These are phyloP conservation scores for Dendrostoma leiphaemia DNA, from an alignment of 2,329 filamentous ascomycete species.

Conservation along the genomic window DNA sequence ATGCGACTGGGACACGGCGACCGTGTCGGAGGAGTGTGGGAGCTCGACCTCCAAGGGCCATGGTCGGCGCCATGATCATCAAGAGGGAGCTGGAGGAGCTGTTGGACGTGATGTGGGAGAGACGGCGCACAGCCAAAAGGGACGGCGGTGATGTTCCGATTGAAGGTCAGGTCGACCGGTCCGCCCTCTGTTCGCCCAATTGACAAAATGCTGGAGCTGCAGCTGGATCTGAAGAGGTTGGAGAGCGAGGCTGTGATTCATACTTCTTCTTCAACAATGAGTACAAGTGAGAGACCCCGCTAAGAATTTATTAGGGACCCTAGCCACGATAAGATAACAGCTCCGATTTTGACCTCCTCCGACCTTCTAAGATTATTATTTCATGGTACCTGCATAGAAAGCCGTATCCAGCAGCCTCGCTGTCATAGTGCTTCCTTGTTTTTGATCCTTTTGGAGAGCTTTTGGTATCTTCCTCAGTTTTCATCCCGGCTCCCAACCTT, in stretches of 20 bases:
- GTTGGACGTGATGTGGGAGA: conserved; percentile 20
- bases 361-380: too few species aligned
- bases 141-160: conserved; percentile 15
- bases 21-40: conserved; percentile 57
- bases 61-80: conserved; percentile 39
- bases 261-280: too few species aligned
- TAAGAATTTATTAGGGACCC: neutral
- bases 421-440: too few species aligned
- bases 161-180: conserved; percentile 11
- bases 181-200: conserved; percentile 19
- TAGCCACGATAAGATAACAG: conserved; percentile 1
- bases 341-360: too few species aligned
- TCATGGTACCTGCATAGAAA: too few species aligned
- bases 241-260: conserved; percentile 15
- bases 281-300: conserved; percentile 3
- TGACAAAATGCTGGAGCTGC: conserved; percentile 3
- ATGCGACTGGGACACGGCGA: conserved; percentile 47
- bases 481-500: too few species aligned
- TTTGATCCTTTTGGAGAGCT: too few species aligned
- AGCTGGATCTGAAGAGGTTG: conserved; percentile 6
- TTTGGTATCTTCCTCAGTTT: too few species aligned
- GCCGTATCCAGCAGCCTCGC: too few species aligned
- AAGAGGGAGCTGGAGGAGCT: too few species aligned
- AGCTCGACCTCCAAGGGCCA: conserved; percentile 53
- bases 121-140: conserved; percentile 9